Evolutionary conservation across 345 rosid species (phyloP).

Genomic region (Gossypium mustelinum): DNA sequence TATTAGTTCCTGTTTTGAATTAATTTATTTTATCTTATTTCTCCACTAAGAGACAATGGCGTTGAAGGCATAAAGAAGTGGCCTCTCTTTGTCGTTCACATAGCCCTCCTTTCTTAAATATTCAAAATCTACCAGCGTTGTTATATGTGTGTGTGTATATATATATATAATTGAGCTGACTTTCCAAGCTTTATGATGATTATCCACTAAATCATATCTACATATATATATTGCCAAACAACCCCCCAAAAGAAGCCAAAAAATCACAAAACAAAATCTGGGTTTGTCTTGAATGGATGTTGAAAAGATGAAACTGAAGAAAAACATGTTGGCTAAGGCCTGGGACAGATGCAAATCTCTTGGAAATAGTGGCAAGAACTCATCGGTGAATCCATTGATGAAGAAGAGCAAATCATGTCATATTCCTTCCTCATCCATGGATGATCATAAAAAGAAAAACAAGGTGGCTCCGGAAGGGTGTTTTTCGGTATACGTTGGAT

Average conservation of each 20-base stretch:
- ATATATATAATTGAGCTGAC: slow-evolving; percentile 14
- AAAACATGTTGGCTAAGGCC: slow-evolving; percentile 43
- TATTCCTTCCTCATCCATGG: slow-evolving; percentile 4
- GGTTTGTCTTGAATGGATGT: slow-evolving; percentile 28
- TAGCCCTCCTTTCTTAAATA: not conserved
- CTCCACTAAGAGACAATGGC: not conserved
- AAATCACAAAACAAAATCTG: not conserved
- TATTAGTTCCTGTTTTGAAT: not conserved
- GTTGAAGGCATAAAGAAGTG: not conserved
- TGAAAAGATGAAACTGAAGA: slow-evolving; percentile 29
- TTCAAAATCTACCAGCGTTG: slow-evolving; percentile 23
- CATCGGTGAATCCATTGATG: slow-evolving; percentile 10
- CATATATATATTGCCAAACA: too few species aligned
- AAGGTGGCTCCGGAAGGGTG: slow-evolving; percentile 53
- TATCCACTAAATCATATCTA: slow-evolving; percentile 7
- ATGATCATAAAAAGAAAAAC: not conserved
- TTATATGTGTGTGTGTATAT: not conserved
- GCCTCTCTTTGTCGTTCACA: not conserved
- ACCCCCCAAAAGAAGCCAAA: not conserved
- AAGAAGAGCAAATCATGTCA: slow-evolving; percentile 55
- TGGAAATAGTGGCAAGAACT: slow-evolving; percentile 20
- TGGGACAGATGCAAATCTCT: slow-evolving; percentile 59
- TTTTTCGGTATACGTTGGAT: slow-evolving; percentile 74
- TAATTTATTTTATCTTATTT: not conserved
- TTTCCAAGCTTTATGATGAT: slow-evolving; percentile 10